Evolutionary conservation across 73 alveolate genomes (phyloP), one percentile per base, ranked within the genome.

Genomic region (Blepharisma stoltei): DNA sequence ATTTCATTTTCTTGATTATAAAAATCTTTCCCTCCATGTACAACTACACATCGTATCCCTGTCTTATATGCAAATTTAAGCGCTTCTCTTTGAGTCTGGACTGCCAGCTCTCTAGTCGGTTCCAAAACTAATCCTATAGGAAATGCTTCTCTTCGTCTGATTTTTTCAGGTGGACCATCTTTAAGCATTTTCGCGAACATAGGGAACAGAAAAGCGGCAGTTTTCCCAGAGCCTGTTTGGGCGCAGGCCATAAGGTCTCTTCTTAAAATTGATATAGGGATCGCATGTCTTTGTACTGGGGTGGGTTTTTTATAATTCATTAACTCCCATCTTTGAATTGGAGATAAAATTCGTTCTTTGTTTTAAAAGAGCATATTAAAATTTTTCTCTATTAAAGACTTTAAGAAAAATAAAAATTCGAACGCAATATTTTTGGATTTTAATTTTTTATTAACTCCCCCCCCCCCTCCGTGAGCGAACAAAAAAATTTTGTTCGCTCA

Each of bases 31-130:
- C 97, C 97, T 45, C 96, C 95, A 90, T 84, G 83, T 41, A 84
- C 79, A 54, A 96, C 88, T 6, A 93, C 77, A 23, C 75, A 70
- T 54, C 76, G 82, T 3, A 88, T 81, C 69, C 76, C 68, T 82
- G 71, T 49, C 55, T 45, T 71, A 67, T 78, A 81, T n/a, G 89
- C 71, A 88, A 88, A 90, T 41, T 41, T 38, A 7, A 60, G 20
- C 52, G 83, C 77, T 84, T 90, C 89, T 83, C 83, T 86, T 60
- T 80, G 78, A 44, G 85, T 92, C 90, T 92, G 96, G 70, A 84
- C 77, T 3, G 98, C 98, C 76, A 92, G 86, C 78, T 92, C 98
- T 85, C 99, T 76, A 4, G 99, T 97, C 3, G 99, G 99, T 9
- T 89, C 97, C 54, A 97, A 80, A 38, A 97, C 94, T 45, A 97